Percentiles rank a stretch among this genome's conserved stretches.
phyloP scores from a whole-genome alignment of 1,139 yeast species.

The Casaregolazyma lundiana region DNA sequence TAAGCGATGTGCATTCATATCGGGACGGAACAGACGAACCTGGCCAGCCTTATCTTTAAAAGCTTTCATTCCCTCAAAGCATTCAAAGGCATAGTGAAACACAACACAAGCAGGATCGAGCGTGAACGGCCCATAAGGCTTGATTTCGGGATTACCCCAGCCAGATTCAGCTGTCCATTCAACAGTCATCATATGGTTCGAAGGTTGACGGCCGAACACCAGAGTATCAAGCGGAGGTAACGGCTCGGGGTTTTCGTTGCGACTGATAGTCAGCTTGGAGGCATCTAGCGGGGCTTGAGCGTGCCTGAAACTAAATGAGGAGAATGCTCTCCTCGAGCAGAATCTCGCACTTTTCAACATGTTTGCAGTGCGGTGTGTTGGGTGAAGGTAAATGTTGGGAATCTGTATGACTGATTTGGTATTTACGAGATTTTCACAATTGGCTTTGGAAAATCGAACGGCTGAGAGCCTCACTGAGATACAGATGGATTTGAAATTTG shows the following conservation, averaged over 20 bases:
- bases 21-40: conserved; percentile 82
- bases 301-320: conserved; percentile 1
- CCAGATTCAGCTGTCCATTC: conserved; percentile 79
- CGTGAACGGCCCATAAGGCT: conserved; percentile 70
- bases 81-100: conserved; percentile 90
- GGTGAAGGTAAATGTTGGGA: background rate
- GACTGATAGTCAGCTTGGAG: conserved; percentile 56
- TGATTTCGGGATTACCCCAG: conserved; percentile 82
- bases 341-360: background rate
- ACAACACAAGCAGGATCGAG: conserved; percentile 87
- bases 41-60: conserved; percentile 59
- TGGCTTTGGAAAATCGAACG: no score
- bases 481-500: no score
- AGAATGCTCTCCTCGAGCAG: conserved; percentile 1
- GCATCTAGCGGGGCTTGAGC: conserved; percentile 50
- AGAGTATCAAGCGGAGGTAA: conserved; percentile 70
- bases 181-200: conserved; percentile 83
- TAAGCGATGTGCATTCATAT: conserved; percentile 88
- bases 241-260: conserved; percentile 55
- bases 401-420: background rate
- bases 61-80: conserved; percentile 96
- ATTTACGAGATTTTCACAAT: background rate
- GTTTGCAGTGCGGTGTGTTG: background rate
- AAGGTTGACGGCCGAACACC: conserved; percentile 81
- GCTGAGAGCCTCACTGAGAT: background rate